Base-by-base conservation (phyloP, 495 filamentous ascomycete species). In the Cladorrhinum samala region DNA sequence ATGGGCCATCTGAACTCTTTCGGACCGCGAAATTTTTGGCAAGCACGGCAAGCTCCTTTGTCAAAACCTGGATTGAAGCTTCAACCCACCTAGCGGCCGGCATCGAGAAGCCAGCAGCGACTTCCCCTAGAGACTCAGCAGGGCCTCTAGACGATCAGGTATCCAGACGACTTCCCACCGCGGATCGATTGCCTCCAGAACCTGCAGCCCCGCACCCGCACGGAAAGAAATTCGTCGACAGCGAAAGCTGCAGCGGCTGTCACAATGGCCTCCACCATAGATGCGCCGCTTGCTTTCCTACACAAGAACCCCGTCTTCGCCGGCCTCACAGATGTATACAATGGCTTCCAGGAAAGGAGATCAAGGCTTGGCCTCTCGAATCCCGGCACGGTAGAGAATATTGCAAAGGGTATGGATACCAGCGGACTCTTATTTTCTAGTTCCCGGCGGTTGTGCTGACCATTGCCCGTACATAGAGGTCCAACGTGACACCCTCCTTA, bases 401-500 rank as follows among this genome's bases (percentile, higher is more conserved):
- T 99, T 66, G 84, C 84, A 51, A 81, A 87, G 59, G 65, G 65
- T 68, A 57, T 50, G 65, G 65, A 19, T 39, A 13, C 9, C 16
- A 11, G 24, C 6, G 9, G 24, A 27, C 11, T n/a, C 2, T 13
- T 14, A 1, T 20, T 3, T 1, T 3, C 17, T 16, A 20, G 8
- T 24, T 30, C 2, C 13, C 16, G 42, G 14, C 14, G 38, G 5
- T 19, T 17, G 44, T 39, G 51, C 61, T 67, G 41, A 64, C 54
- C 14, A 13, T 16, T 33, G 27, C 27, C 27, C 4, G 9, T 33
- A 16, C 18, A 16, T 30, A 68, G 93, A 99, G 78, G 90, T 96
- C 41, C 83, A 93, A 73, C 89, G 90, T 66, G 91, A 96, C 77
- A 91, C 95, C 43, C 83, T 96, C 68, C 82, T 95, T 58, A 90